Conservation (phyloP, 1,139 yeast species). For the Suhomyces choctaworum region DNA sequence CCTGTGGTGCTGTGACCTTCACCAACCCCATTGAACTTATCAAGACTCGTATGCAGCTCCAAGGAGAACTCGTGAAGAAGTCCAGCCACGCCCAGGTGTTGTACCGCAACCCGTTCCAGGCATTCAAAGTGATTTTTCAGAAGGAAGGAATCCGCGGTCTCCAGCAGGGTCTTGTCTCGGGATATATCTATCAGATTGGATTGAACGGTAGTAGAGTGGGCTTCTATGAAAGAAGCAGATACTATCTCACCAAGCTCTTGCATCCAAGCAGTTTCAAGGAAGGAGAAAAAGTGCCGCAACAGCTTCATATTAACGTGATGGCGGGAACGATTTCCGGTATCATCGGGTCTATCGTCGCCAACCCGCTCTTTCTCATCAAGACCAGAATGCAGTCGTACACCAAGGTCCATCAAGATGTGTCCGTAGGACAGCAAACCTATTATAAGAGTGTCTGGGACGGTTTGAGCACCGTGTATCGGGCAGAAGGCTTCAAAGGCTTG, state of each 20-base stretch:
- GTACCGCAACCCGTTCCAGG: conserved; percentile 86
- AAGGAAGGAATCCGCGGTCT: conserved; percentile 86
- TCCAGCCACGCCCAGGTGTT: conserved; percentile 49
- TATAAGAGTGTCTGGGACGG: conserved; percentile 74
- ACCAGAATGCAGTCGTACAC: conserved; percentile 96
- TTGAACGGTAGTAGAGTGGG: conserved; percentile 94
- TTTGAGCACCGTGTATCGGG: conserved; percentile 53
- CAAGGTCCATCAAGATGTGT: conserved; percentile 33
- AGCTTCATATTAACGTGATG: conserved; percentile 63
- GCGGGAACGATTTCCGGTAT: conserved; percentile 86
- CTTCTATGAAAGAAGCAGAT: conserved; percentile 84
- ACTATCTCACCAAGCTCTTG: conserved; percentile 53
- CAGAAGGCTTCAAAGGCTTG: conserved; percentile 77
- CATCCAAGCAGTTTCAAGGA: conserved; percentile 51
- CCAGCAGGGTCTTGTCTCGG: conserved; percentile 83
- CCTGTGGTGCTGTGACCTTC: conserved; percentile 96
- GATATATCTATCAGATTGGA: conserved; percentile 85
- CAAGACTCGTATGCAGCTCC: conserved; percentile 93
- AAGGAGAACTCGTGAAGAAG: conserved; percentile 76
- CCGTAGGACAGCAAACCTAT: conserved; percentile 86
- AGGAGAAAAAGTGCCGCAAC: conserved; percentile 50
- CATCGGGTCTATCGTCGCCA: conserved; percentile 86
- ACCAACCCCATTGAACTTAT: conserved; percentile 94
- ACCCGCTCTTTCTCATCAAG: conserved; percentile 88
- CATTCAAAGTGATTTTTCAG: conserved; percentile 67